These are phyloP conservation scores for Tolypocladium sp. DNA, from an alignment of 2,329 filamentous ascomycete genomes.

Conservation along the genomic window DNA sequence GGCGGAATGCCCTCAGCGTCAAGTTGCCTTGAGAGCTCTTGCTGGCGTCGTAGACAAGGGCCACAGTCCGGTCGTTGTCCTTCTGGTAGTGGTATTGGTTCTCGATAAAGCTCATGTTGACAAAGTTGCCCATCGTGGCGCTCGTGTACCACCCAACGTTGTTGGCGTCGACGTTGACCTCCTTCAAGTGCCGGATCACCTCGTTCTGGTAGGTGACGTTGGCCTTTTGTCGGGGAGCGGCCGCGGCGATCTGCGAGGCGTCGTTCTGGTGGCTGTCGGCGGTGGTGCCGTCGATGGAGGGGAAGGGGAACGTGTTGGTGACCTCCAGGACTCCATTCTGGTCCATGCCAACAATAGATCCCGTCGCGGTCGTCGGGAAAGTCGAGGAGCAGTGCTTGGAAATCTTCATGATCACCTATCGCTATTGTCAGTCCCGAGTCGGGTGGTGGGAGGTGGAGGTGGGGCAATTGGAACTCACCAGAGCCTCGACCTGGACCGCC, in stretches of 20 bases:
- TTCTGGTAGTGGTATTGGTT: constrained; percentile 98
- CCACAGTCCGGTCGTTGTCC: constrained; percentile 81
- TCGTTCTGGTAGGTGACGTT: constrained; percentile 85
- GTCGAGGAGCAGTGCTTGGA: constrained; percentile 86
- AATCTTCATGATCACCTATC: constrained; percentile 90
- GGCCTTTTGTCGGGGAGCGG: constrained; percentile 84
- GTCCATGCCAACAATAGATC: constrained; percentile 91
- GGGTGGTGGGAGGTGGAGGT: constrained; percentile 18
- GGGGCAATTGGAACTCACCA: constrained; percentile 53
- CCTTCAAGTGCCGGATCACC: constrained; percentile 93
- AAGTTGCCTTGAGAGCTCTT: constrained; percentile 86
- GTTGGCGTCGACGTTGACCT: constrained; percentile 98
- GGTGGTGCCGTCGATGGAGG: constrained; percentile 63
- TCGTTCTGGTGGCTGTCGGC: constrained; percentile 68
- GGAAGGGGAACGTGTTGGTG: constrained; percentile 94
- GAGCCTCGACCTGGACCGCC: constrained; percentile 87
- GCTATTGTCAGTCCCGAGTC: constrained; percentile 10
- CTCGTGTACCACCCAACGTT: constrained; percentile 98
- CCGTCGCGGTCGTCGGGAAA: constrained; percentile 84
- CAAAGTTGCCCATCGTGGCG: constrained; percentile 96
- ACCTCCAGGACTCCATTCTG: constrained; percentile 71
- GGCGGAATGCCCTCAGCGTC: constrained; percentile 81
- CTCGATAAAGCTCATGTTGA: constrained; percentile 92
- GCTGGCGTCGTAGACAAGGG: constrained; percentile 90
- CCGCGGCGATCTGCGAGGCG: constrained; percentile 67